These are phyloP conservation scores for Penicillium nucicola DNA, from an alignment of 495 filamentous ascomycete species.

Conservation along the genomic window DNA sequence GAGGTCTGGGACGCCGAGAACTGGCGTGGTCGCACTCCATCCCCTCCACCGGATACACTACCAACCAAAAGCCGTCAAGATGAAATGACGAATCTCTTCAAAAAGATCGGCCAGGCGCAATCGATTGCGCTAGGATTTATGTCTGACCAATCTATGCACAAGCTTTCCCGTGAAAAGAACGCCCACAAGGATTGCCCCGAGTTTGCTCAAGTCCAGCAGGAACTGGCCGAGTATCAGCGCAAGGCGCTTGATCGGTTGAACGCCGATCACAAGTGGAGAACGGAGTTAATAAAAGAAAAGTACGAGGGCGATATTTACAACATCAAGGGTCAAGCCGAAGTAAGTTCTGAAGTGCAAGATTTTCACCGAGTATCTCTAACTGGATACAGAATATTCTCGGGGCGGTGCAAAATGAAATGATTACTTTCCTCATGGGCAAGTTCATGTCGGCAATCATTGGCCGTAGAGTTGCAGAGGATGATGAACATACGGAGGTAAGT, in stretches of 20 bases:
- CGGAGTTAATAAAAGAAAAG: conserved; percentile 24
- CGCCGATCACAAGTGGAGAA: conserved; percentile 27
- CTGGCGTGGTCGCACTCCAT: conserved; percentile 33
- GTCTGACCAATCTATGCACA: conserved; percentile 37
- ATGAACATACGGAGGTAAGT: conserved; percentile 46
- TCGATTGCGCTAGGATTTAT: conserved; percentile 36
- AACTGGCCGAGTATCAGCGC: conserved; percentile 16
- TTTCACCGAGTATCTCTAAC: conserved; percentile 3
- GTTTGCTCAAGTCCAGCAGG: conserved; percentile 28
- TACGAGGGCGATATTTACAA: conserved; percentile 25
- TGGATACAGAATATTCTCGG: conserved; percentile 19
- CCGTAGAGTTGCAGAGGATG: conserved; percentile 42
- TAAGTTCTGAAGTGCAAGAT: conserved; percentile 16
- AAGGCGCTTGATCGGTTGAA: conserved; percentile 19
- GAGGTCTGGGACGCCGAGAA: conserved; percentile 29
- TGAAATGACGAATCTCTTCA: conserved; percentile 41
- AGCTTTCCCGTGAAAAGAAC: conserved; percentile 37
- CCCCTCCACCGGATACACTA: conserved; percentile 32
- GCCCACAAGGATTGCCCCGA: conserved; percentile 42
- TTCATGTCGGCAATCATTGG: conserved; percentile 41
- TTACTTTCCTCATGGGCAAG: conserved; percentile 36
- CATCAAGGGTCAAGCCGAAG: conserved; percentile 26
- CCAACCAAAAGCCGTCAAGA: conserved; percentile 40
- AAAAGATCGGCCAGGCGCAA: conserved; percentile 40
- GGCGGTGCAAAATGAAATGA: conserved; percentile 37